Percentiles rank a stretch among this genome's conserved stretches.
Evolutionary conservation across 2,329 filamentous ascomycete species (phyloP).

Genomic region (Dryadomyces sulphureus): DNA sequence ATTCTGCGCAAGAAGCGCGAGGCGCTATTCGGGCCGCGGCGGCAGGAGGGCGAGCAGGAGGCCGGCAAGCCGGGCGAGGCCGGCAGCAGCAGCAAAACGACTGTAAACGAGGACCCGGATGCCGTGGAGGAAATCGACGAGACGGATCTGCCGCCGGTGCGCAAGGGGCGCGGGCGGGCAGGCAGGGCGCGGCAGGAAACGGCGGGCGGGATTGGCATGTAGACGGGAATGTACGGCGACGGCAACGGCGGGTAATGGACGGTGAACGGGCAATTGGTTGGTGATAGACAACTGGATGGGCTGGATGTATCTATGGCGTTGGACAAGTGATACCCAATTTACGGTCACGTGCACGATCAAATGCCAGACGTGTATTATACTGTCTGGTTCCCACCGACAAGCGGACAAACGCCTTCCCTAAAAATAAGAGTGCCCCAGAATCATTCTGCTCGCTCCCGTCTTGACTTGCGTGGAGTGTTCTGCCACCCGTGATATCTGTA

Average conservation of each 20-base stretch:
- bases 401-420: not conserved
- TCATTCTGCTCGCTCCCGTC: not conserved
- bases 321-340: too few species aligned
- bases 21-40: conserved; percentile 25
- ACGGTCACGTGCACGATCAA: too few species aligned
- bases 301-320: not conserved
- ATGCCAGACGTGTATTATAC: not conserved
- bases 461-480: not conserved
- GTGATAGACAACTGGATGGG: not conserved
- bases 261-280: not conserved
- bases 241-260: too few species aligned
- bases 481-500: too few species aligned
- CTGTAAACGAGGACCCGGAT: not conserved
- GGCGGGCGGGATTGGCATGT: not conserved
- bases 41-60: not conserved
- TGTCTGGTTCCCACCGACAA: not conserved
- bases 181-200: not conserved
- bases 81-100: too few species aligned
- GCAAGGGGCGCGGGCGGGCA: not conserved
- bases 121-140: conserved; percentile 1
- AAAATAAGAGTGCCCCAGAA: not conserved
- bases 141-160: not conserved
- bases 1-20: conserved; percentile 31
- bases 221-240: too few species aligned
- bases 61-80: not conserved